Conservation (phyloP, 1,284 basidiomycete genomes). For the Apiotrichum laibachii region DNA sequence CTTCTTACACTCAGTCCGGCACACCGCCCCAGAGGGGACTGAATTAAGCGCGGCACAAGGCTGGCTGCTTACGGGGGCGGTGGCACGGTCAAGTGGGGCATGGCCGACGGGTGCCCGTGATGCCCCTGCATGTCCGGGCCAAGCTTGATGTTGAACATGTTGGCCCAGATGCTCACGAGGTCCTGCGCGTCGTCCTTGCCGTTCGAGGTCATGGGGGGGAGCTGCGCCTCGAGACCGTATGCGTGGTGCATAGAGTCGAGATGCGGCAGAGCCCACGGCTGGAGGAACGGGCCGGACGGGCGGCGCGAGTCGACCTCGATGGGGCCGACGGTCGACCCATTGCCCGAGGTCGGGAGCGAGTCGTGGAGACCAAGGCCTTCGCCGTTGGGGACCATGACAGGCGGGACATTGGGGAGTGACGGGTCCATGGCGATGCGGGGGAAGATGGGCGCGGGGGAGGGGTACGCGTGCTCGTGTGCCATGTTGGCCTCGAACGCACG, state of each 20-base stretch:
- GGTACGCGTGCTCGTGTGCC: background rate
- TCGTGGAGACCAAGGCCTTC: slow-evolving; percentile 8
- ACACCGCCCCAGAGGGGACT: background rate
- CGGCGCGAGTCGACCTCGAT: slow-evolving; percentile 6
- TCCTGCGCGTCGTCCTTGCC: slow-evolving; percentile 6
- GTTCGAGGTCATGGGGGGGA: slow-evolving; percentile 28
- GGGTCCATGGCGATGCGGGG: slow-evolving; percentile 15
- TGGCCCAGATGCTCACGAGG: slow-evolving; percentile 40
- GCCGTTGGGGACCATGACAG: slow-evolving; percentile 13
- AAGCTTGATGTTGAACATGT: slow-evolving; percentile 47
- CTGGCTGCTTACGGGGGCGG: background rate
- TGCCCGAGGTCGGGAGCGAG: background rate
- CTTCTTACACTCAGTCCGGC: background rate
- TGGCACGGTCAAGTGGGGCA: background rate
- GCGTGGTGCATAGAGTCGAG: slow-evolving; percentile 3
- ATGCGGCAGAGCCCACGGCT: slow-evolving; percentile 19
- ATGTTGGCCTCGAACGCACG: background rate
- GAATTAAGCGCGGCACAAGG: background rate
- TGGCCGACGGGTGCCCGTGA: too few species aligned
- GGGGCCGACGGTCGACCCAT: background rate
- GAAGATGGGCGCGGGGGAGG: slow-evolving; percentile 11
- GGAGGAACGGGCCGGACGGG: slow-evolving; percentile 17
- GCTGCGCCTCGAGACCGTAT: slow-evolving; percentile 9
- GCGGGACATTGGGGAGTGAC: slow-evolving; percentile 3
- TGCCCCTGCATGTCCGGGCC: slow-evolving; percentile 13